Evolutionary conservation across 176 grass and related monocot species (phyloP).

Genomic region (Eragrostis curvula): DNA sequence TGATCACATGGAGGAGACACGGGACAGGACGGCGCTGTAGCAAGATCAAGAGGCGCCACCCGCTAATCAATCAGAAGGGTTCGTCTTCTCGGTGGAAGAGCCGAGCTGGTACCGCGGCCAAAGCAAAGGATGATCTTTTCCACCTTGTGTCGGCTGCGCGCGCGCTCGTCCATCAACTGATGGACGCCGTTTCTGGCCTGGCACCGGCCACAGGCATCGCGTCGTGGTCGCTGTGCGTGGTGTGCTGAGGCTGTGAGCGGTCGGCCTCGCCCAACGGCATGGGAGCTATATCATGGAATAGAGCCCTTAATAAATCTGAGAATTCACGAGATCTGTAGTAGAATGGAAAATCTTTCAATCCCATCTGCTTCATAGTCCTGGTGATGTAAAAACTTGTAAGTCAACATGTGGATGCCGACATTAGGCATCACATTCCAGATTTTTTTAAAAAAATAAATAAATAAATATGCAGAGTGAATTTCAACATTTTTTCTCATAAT

Average conservation of each 20-base stretch:
- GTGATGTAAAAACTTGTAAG: too few relatives aligned
- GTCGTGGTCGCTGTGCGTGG: conserved; percentile 9
- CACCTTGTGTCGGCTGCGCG: conserved; percentile 26
- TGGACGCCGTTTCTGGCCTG: conserved; percentile 13
- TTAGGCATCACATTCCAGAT: too few relatives aligned
- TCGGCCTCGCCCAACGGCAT: neutral
- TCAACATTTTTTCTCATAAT: too few relatives aligned
- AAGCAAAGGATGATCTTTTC: neutral
- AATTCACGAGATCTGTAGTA: too few relatives aligned
- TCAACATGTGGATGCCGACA: too few relatives aligned
- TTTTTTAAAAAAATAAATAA: too few relatives aligned
- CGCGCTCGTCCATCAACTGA: neutral
- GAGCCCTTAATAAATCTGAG: too few relatives aligned
- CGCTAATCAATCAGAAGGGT: conserved; percentile 30
- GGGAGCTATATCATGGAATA: too few relatives aligned
- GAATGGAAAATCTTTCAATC: too few relatives aligned
- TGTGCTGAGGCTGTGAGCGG: neutral
- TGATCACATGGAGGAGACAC: conserved; percentile 12
- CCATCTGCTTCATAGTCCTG: too few relatives aligned
- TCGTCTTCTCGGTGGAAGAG: neutral
- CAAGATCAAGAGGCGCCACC: conserved; percentile 30
- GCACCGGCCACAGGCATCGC: neutral
- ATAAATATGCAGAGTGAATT: too few relatives aligned
- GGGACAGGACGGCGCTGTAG: conserved; percentile 8
- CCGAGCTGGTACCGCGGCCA: neutral